Conservation (phyloP, 768 basidiomycete genomes). For the Russula dissimulans region DNA sequence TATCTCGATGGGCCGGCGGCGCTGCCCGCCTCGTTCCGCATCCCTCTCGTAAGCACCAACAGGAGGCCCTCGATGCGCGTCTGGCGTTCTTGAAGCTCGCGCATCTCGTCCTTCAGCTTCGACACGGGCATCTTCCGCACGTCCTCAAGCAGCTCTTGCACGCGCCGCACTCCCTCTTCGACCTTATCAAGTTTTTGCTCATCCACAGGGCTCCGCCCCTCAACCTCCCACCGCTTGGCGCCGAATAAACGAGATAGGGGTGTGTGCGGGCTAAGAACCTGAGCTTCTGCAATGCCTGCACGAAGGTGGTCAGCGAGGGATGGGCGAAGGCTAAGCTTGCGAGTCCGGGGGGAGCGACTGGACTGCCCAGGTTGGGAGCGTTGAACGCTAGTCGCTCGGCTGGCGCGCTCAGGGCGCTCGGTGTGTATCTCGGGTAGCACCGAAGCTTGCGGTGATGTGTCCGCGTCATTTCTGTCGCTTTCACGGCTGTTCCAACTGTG, state of each 20-base stretch:
- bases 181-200: constrained; percentile 25
- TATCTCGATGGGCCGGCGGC: constrained; percentile 7
- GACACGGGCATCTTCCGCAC: constrained; percentile 55
- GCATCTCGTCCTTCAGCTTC: constrained; percentile 69
- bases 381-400: constrained; percentile 20
- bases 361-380: constrained; percentile 20
- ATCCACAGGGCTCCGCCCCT: constrained; percentile 19
- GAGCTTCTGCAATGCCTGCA: constrained; percentile 21
- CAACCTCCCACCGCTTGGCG: constrained; percentile 12
- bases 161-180: constrained; percentile 40
- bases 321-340: constrained; percentile 24
- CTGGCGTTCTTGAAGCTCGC: constrained; percentile 70
- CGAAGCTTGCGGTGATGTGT: not conserved
- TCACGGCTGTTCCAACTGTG: constrained; percentile 19
- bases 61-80: constrained; percentile 68
- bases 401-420: not conserved
- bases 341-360: constrained; percentile 21
- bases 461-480: not conserved
- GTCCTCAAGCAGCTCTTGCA: constrained; percentile 58
- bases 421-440: not conserved
- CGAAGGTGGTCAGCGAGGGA: constrained; percentile 17
- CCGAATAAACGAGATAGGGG: constrained; percentile 44
- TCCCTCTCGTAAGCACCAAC: constrained; percentile 56
- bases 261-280: constrained; percentile 29
- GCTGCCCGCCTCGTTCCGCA: constrained; percentile 35